Evolutionary conservation across 768 basidiomycete species (phyloP), one percentile per base, ranked within the genome.

Genomic region (Macrolepiota fuliginosa): DNA sequence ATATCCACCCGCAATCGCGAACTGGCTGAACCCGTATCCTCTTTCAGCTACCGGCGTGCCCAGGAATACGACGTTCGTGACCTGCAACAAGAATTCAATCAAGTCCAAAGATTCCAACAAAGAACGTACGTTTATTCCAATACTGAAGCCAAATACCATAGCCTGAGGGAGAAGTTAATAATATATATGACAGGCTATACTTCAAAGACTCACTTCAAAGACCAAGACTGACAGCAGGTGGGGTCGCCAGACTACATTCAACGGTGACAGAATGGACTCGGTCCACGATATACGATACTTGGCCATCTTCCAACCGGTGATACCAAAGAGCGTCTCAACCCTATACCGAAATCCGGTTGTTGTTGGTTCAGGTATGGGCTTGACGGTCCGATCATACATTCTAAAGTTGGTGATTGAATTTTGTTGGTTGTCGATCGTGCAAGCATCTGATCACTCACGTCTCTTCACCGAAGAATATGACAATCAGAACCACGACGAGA

Each of bases 211-310:
- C 22, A 89, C 77, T 49, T 77, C 78, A 37, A 88, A 71, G 10
- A 80, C 78, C 3, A 80, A 72, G 7, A 76, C 62, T 40, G 83
- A 66, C 4, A 80, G 75, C 45, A 81, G 9, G 74, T 71, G 19
- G 83, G 68, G 25, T 79, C 79, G 42, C 89, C 85, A 69, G 87
- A 87, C 66, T 82, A 90, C 75, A 85, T 78, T 1, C 86, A 86
- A 62, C 15, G 42, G 45, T 11, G n/a, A 29, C 17, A 64, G 15
- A 40, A 40, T 37, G 4, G 46, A 56, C 24, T 63, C 10, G 49
- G 15, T 27, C 47, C 58, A 2, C 24, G 56, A 57, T 56, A 35
- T n/a, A 51, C 29, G 54, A 13, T 47, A 47, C 58, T 36, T 35
- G 6, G 79, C 70, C 84, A 86, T 83, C 56, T 78, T 78, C 12